phyloP scores from a whole-genome alignment of 2,329 filamentous ascomycete genomes.

The Coniella lustricola region DNA sequence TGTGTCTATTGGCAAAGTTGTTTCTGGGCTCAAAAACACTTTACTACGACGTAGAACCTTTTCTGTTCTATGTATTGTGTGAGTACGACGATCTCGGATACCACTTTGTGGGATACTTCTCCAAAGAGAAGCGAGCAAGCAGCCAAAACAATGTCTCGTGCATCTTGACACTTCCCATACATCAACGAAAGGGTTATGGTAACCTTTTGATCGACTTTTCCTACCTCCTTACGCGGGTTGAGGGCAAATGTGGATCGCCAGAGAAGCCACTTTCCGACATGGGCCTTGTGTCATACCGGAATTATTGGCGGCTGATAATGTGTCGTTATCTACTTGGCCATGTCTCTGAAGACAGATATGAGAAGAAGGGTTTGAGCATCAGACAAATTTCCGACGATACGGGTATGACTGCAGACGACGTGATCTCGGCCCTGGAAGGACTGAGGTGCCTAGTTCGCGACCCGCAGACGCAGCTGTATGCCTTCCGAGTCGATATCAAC shows the following conservation, averaged over 20 bases:
- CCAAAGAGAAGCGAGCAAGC: constrained; percentile 92
- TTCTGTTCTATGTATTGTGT: constrained; percentile 94
- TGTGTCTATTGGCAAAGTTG: constrained; percentile 90
- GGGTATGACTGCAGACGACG: constrained; percentile 92
- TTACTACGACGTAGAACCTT: constrained; percentile 96
- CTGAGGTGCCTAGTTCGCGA: constrained; percentile 84
- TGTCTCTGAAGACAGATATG: constrained; percentile 30
- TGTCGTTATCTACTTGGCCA: constrained; percentile 72
- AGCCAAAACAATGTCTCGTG: constrained; percentile 97
- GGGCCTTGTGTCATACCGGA: constrained; percentile 93
- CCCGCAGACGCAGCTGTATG: constrained; percentile 80
- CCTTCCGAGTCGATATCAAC: constrained; percentile 75
- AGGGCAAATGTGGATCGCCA: constrained; percentile 88
- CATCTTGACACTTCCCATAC: constrained; percentile 90
- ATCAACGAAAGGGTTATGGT: constrained; percentile 94
- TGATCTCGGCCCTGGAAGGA: constrained; percentile 87
- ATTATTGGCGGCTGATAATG: constrained; percentile 89
- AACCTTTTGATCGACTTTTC: constrained; percentile 97
- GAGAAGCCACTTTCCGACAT: constrained; percentile 98
- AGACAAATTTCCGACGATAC: constrained; percentile 76
- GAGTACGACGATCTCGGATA: constrained; percentile 88
- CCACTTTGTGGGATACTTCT: constrained; percentile 98
- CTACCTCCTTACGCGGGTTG: constrained; percentile 87
- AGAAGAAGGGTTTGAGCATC: constrained; percentile 49
- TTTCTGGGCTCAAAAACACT: constrained; percentile 98